These are phyloP conservation scores for Solanum medicagineum DNA, from an alignment of 257 asterid species.

Conservation along the genomic window DNA sequence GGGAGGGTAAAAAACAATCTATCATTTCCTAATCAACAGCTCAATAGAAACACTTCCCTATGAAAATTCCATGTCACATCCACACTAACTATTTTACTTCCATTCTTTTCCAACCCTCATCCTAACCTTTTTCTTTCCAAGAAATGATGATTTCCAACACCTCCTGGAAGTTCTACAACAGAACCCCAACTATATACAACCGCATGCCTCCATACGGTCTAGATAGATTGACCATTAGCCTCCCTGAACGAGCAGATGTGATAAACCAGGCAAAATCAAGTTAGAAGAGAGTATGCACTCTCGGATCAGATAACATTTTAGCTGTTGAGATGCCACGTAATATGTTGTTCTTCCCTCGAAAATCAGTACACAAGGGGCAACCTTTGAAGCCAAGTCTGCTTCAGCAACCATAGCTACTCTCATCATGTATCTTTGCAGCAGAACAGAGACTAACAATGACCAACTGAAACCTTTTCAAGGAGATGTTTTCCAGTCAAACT, in stretches of 20 bases:
- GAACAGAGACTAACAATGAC: neutral
- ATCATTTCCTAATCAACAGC: neutral
- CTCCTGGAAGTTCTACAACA: neutral
- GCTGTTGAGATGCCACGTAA: slow-evolving; percentile 10
- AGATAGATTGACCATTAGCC: too few relatives aligned
- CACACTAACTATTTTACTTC: neutral
- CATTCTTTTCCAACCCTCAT: neutral
- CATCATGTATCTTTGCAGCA: slow-evolving; percentile 4
- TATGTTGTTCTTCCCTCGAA: slow-evolving; percentile 11
- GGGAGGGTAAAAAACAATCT: neutral
- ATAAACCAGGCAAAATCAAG: slow-evolving; percentile 28
- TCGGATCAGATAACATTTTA: slow-evolving; percentile 9
- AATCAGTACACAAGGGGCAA: slow-evolving; percentile 14
- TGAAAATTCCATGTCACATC: neutral
- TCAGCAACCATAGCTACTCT: slow-evolving; percentile 7
- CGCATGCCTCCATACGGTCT: neutral
- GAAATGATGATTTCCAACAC: neutral
- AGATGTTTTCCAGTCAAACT: slow-evolving; percentile 81
- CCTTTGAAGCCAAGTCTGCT: slow-evolving; percentile 6
- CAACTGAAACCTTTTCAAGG: slow-evolving; percentile 17
- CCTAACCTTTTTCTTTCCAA: neutral
- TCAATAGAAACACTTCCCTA: neutral
- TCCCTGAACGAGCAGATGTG: slow-evolving; percentile 10
- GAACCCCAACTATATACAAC: neutral
- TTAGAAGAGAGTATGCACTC: slow-evolving; percentile 9